Base-by-base conservation (phyloP, 495 filamentous ascomycete species). In the Penicillium macrosclerotiorum region DNA sequence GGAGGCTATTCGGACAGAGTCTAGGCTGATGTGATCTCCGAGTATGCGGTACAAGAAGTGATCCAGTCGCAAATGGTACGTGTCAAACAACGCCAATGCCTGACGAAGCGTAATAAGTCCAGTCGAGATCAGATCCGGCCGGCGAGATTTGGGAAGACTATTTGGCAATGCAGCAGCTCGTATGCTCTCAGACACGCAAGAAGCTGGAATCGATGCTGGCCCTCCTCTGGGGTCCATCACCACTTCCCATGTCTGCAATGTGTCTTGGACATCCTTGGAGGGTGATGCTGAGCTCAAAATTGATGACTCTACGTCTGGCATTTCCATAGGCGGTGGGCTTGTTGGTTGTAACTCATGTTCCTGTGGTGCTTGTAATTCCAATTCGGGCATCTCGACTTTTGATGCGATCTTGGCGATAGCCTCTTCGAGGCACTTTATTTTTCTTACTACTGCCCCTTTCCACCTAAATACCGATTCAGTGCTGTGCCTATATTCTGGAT, bases 11-110 rank as follows among this genome's bases (percentile, higher is more conserved):
- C 56, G 53, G 1, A 68, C 51, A 0, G 47, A 51, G 24, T 59
- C 56, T 8, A 68, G 34, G 14, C 46, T 58, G 30, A 42, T 54
- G 34, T 59, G 57, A 17, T 62, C 63, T 0, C 65, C 60, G 3
- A 68, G 35, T n/a, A 67, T 63, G 6, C 54, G 54, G 46, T 70
- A 68, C n/a, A 66, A 31, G 24, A 63, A 63, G 30, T 67, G 65
- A 51, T 70, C 63, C n/a, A 70, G 39, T 12, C 65, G 50, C 9
- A 54, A 37, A 30, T 57, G 47, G 37, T 69, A 68, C 22, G 54
- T 51, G 26, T 68, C 58, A 27, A 62, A 62, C 11, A 63, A 47
- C 3, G 45, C 36, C 5, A 57, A 33, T 18, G 54, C 62, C 31
- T 61, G 46, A 11, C 50, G 44, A 32, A 61, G 14, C 2, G 51